Percentiles rank a stretch among this genome's conserved stretches.
Evolutionary conservation across 2,329 filamentous ascomycete species (phyloP).

Genomic region (Botryotinia calthae): DNA sequence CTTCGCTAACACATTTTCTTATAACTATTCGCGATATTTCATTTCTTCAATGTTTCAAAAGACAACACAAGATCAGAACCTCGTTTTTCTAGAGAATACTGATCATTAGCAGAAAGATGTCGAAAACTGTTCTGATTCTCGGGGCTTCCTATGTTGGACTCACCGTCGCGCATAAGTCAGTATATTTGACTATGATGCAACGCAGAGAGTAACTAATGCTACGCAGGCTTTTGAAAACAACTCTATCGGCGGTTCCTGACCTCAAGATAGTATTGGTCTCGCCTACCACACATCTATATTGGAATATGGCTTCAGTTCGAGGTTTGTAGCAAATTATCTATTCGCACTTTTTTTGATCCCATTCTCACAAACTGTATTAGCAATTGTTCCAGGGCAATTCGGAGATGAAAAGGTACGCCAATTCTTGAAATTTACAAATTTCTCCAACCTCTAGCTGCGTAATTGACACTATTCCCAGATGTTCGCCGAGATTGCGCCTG

Average conservation of each 20-base stretch:
- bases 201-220: not conserved
- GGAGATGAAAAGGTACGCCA: slow-evolving; percentile 41
- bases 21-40: not conserved
- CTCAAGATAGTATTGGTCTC: slow-evolving; percentile 56
- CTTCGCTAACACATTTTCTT: not conserved
- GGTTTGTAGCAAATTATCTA: slow-evolving; percentile 28
- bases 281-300: slow-evolving; percentile 51
- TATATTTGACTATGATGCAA: not conserved
- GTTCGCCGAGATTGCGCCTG: slow-evolving; percentile 42
- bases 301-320: slow-evolving; percentile 49
- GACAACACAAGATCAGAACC: not conserved
- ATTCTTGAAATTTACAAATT: too few relatives aligned
- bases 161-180: slow-evolving; percentile 48
- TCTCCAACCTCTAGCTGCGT: not conserved
- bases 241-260: slow-evolving; percentile 34
- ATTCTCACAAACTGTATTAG: slow-evolving; percentile 9
- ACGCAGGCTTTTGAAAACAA: slow-evolving; percentile 47
- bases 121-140: slow-evolving; percentile 48
- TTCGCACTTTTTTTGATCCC: not conserved
- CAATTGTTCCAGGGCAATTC: slow-evolving; percentile 45
- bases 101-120: slow-evolving; percentile 24
- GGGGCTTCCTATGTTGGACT: slow-evolving; percentile 55
- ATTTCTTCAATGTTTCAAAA: slow-evolving; percentile 1
- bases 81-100: not conserved
- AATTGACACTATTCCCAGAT: slow-evolving; percentile 28